Percentiles rank a stretch among this genome's conserved stretches.
Conservation (phyloP, 345 rosid genomes). For the Garcia nutans region DNA sequence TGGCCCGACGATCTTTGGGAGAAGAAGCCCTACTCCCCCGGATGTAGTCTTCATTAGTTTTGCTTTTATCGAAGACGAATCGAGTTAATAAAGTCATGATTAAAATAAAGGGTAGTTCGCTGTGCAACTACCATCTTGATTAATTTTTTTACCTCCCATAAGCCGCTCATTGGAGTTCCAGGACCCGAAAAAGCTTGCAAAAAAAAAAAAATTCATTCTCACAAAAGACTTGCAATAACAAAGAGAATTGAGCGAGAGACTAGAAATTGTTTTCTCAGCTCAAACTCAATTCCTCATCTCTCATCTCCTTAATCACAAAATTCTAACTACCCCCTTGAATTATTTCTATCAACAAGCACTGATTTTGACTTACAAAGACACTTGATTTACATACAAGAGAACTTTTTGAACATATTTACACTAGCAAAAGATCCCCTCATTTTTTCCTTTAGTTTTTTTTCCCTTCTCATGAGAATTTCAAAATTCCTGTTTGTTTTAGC, state of each 20-base stretch:
- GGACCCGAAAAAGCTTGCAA: slow-evolving; percentile 8
- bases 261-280: neutral
- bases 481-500: slow-evolving; percentile 23
- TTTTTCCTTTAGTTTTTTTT: neutral
- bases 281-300: neutral
- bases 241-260: neutral
- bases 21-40: too few relatives aligned
- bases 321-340: slow-evolving; percentile 14
- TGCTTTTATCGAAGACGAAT: too few relatives aligned
- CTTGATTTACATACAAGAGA: slow-evolving; percentile 13
- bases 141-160: slow-evolving; percentile 30
- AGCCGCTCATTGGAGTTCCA: slow-evolving; percentile 19
- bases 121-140: slow-evolving; percentile 18
- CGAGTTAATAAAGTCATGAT: too few relatives aligned
- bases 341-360: slow-evolving; percentile 26
- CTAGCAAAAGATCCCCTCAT: slow-evolving; percentile 19
- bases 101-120: too few relatives aligned
- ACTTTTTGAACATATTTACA: slow-evolving; percentile 44
- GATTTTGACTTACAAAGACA: slow-evolving; percentile 24
- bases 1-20: too few relatives aligned
- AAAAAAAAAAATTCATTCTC: neutral
- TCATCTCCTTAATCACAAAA: slow-evolving; percentile 1
- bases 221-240: slow-evolving; percentile 14
- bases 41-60: too few relatives aligned
- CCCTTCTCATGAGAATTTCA: slow-evolving; percentile 22